Evolutionary conservation across 352 stramenopile genomes (phyloP).

Genomic region (Phytopythium chamaehyphon): DNA sequence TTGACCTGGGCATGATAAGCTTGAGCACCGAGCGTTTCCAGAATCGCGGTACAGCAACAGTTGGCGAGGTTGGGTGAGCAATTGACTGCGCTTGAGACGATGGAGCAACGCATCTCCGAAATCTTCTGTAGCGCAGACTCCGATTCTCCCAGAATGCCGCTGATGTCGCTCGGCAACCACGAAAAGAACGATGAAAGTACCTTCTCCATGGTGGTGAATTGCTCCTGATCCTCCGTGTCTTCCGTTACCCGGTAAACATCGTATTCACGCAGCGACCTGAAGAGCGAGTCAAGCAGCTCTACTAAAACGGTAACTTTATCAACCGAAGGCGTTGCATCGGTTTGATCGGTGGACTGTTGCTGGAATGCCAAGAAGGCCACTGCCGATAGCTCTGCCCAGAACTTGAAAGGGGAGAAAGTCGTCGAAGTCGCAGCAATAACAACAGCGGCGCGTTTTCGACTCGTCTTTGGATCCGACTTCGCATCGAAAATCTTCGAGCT

Average conservation of each 20-base stretch:
- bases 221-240: slow-evolving; percentile 75
- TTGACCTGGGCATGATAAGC: slow-evolving; percentile 4
- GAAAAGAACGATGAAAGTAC: slow-evolving; percentile 55
- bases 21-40: slow-evolving; percentile 47
- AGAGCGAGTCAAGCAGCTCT: slow-evolving; percentile 54
- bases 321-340: not conserved
- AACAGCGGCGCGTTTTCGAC: slow-evolving; percentile 65
- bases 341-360: slow-evolving; percentile 9
- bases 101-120: slow-evolving; percentile 28
- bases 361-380: slow-evolving; percentile 49
- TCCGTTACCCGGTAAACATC: slow-evolving; percentile 86
- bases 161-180: slow-evolving; percentile 5
- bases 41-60: slow-evolving; percentile 52
- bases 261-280: slow-evolving; percentile 51
- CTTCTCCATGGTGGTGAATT: slow-evolving; percentile 78
- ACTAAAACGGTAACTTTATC: slow-evolving; percentile 26
- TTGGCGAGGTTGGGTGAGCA: slow-evolving; percentile 80
- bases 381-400: slow-evolving; percentile 80
- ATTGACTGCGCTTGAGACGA: slow-evolving; percentile 55
- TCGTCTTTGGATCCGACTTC: slow-evolving; percentile 66
- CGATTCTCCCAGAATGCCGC: slow-evolving; percentile 7
- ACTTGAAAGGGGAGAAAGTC: slow-evolving; percentile 81
- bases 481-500: slow-evolving; percentile 68
- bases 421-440: slow-evolving; percentile 75
- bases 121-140: slow-evolving; percentile 12